Percentiles rank a stretch among this genome's conserved stretches.
Conservation (phyloP, 352 stramenopile species). For the Phytopythium boreale region DNA sequence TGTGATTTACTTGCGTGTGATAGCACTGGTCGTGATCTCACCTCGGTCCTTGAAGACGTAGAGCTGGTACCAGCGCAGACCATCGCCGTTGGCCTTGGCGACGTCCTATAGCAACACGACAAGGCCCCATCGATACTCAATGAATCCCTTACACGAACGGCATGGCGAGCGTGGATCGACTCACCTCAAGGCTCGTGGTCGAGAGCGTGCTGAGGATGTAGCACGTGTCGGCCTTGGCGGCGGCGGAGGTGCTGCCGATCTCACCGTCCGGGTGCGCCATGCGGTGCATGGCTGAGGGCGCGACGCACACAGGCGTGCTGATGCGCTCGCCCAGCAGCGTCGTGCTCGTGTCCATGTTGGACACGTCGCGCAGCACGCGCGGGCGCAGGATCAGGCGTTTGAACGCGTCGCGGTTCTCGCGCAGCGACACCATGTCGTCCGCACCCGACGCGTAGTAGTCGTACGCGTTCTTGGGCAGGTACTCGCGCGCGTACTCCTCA, state of each 20-base stretch:
- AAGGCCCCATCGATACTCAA: neutral
- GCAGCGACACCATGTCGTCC: constrained; percentile 89
- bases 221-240: constrained; percentile 82
- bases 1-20: too few relatives aligned
- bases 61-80: constrained; percentile 93
- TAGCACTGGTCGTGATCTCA: constrained; percentile 10
- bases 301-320: constrained; percentile 92
- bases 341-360: constrained; percentile 89
- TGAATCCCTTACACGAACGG: too few relatives aligned
- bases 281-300: constrained; percentile 88
- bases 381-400: constrained; percentile 92
- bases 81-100: constrained; percentile 54
- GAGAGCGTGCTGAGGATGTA: constrained; percentile 94
- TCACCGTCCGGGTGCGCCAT: constrained; percentile 96
- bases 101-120: constrained; percentile 30
- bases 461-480: constrained; percentile 89
- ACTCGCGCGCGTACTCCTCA: constrained; percentile 85
- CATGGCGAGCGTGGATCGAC: neutral
- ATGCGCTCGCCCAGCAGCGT: constrained; percentile 91
- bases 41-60: constrained; percentile 94
- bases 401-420: constrained; percentile 88
- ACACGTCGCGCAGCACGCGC: constrained; percentile 92
- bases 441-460: constrained; percentile 93
- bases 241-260: constrained; percentile 76
- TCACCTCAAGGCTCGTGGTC: constrained; percentile 87